Evolutionary conservation across 345 rosid genomes (phyloP), one percentile per base, ranked within the genome.

Genomic region (Citrus glauca): DNA sequence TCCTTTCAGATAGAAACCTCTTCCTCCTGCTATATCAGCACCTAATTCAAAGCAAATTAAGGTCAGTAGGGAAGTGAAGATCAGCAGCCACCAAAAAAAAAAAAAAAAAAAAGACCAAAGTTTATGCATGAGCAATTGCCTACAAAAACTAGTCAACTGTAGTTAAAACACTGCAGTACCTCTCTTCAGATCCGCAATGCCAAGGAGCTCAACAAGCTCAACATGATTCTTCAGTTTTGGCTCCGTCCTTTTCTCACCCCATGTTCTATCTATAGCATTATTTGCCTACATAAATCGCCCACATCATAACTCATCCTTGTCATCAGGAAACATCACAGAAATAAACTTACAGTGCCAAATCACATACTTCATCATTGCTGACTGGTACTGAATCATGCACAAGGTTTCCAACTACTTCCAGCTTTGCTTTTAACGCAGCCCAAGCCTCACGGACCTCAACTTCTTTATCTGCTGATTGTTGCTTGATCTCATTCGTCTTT

Each of bases 341-440:
- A 0, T 25, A 60, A 13, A 30, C 3, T 30, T n/a, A 27, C 61
- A 5, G 9, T 13, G 42, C 32, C 40, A 42, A 42, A 37, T 59
- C 48, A 79, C 72, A 25, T 53, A 93, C 99, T 93, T 95, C 99
- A 74, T 95, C 92, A 35, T 92, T 68, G 40, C 82, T 78, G 78
- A 93, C 65, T 1, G 93, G 98, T 62, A 95, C 99, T 0, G 99
- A 90, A 83, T 95, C 97, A 77, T 92, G 99, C 57, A 95, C 88
- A 37, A 95, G 89, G 85, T 95, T 95, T 33, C 99, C 99, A 75
- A 95, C 86, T 0, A 83, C 80, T 77, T 81, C 90, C 74, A 95
- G 80, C 80, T 85, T 92, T 2, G 90, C 86, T 84, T 91, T 79
- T 79, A 93, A 76, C 16, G 84, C 84, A 7, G 73, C 79, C 82